These are phyloP conservation scores for Metschnikowia orientalis DNA, from an alignment of 805 yeast species.

Conservation along the genomic window DNA sequence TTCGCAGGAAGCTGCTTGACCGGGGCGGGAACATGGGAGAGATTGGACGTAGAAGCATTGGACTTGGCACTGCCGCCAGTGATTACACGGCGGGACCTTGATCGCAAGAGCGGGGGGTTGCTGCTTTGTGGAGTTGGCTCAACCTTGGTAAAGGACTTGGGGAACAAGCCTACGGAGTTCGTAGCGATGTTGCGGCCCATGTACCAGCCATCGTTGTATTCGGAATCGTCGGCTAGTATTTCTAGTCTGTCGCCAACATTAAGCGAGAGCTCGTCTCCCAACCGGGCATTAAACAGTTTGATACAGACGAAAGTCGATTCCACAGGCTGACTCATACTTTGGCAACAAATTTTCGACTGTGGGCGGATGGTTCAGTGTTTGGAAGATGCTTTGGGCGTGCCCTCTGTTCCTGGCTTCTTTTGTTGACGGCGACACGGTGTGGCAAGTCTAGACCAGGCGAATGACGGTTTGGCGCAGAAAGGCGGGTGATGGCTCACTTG, in stretches of 20 bases:
- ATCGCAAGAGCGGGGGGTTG: constrained; percentile 31
- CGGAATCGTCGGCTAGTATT: constrained; percentile 87
- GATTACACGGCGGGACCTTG: constrained; percentile 53
- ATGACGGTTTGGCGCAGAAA: no score
- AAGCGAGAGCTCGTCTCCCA: constrained; percentile 84
- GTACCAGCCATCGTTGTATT: constrained; percentile 96
- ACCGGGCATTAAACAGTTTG: constrained; percentile 80
- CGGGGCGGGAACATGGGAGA: constrained; percentile 4
- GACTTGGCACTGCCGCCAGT: constrained; percentile 12
- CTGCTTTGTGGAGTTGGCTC: constrained; percentile 8
- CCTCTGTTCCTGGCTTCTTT: no score
- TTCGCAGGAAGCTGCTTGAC: constrained; percentile 7
- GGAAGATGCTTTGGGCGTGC: no score
- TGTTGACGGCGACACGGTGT: no score
- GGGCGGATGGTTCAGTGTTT: no score
- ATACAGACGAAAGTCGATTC: constrained; percentile 50
- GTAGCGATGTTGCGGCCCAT: constrained; percentile 77
- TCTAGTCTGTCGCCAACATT: constrained; percentile 81
- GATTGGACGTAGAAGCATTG: constrained; percentile 8
- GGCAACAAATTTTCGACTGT: no score
- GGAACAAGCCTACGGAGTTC: constrained; percentile 80
- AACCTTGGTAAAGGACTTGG: constrained; percentile 77
- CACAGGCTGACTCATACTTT: constrained; percentile 7
- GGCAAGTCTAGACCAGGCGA: no score
- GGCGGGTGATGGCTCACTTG: no score